Evolutionary conservation across 2,329 filamentous ascomycete species (phyloP), one percentile per base, ranked within the genome.

Genomic region (Fusarium pininemorale): DNA sequence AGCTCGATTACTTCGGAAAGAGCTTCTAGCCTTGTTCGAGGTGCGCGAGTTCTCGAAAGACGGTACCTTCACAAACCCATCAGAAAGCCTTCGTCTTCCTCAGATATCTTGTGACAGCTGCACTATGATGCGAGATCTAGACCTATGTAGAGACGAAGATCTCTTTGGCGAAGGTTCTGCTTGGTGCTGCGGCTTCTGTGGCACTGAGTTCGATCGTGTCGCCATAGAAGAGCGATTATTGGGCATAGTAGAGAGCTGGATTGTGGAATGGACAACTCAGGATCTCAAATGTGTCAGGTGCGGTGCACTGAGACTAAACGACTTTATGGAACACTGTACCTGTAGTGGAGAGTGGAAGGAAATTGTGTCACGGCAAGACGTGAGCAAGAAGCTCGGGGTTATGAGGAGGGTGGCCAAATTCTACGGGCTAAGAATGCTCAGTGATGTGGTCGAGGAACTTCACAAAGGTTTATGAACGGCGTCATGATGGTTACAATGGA

Each of bases 291-390:
- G 96, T 75, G 80, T 79, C 37, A 87, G 88, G 67, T 93, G 91
- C 81, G 90, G 88, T 38, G 94, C 94, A 76, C 83, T 98, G 44
- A 87, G 94, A 79, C 87, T 94, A 45, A 98, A 98, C 81, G 96
- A 98, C 79, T 97, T 98, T 78, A 95, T 96, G 91, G 96, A 98
- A 82, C 95, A 98, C 82, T 99, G 97, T 83, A 93, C 92, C 16
- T 99, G 96, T 85, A 94, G 94, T 70, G 96, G 96, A 7, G 89
- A 89, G 67, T 99, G 96, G 96, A 88, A 87, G 24, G 90, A 90
- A 74, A 94, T 91, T 26, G 87, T 95, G 68, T 89, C 91, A 75
- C 87, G 88, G 73, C 90, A 88, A 37, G 93, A 93, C 35, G 84
- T 96, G 32, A 83, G 89, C 78, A 89, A 86, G 80, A 88, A 85